phyloP scores from a whole-genome alignment of 176 grass and related monocot genomes.

The Bromus sterilis region DNA sequence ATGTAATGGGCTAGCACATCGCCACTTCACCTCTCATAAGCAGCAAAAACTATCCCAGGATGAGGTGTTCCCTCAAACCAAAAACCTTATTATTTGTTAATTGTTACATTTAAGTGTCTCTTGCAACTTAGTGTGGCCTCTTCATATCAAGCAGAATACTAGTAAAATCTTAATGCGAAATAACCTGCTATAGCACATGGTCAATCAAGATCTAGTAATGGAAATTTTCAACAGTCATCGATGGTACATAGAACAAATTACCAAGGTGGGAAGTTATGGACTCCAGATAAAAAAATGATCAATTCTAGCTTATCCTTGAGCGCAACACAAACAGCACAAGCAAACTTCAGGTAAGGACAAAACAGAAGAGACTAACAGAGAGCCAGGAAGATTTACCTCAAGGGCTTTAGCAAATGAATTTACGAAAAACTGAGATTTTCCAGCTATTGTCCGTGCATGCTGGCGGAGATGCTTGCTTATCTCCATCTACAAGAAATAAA shows the following conservation, averaged over 20 bases:
- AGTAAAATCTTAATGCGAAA: neutral
- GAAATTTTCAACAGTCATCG: neutral
- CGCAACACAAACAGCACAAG: neutral
- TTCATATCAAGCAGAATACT: neutral
- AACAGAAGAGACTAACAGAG: neutral
- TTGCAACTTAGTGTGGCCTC: neutral
- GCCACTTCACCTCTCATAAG: neutral
- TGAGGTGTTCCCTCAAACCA: neutral
- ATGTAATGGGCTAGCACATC: neutral
- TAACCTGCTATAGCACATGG: neutral
- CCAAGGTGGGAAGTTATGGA: neutral
- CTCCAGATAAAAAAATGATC: neutral
- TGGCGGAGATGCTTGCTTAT: constrained; percentile 77
- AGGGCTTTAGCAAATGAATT: constrained; percentile 97
- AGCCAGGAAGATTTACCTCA: constrained; percentile 38
- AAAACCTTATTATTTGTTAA: neutral
- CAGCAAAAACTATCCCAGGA: neutral
- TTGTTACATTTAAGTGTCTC: neutral
- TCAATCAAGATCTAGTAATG: neutral
- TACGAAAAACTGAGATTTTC: constrained; percentile 92
- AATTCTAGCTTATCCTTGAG: neutral
- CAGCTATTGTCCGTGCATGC: constrained; percentile 74
- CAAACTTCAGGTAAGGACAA: neutral
- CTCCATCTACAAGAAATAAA: constrained; percentile 67
- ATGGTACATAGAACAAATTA: neutral